Evolutionary conservation across 768 basidiomycete species (phyloP).

Genomic region (Kockovaella imperatae): DNA sequence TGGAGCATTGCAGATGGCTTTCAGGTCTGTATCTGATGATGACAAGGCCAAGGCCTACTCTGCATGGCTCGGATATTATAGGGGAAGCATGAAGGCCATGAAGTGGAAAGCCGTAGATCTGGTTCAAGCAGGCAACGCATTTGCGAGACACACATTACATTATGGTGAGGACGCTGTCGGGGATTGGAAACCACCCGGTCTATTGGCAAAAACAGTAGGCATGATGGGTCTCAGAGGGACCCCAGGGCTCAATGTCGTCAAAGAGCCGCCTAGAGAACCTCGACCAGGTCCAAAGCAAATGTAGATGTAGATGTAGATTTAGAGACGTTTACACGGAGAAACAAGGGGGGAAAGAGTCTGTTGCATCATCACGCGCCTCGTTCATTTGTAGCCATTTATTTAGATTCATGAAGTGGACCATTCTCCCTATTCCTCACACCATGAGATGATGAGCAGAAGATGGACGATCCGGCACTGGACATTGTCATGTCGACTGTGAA

Average conservation of each 20-base stretch:
- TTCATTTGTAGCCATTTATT: too few relatives aligned
- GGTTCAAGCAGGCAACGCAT: conserved; percentile 47
- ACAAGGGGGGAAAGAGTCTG: too few relatives aligned
- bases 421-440: too few relatives aligned
- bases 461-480: too few relatives aligned
- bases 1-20: conserved; percentile 26
- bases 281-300: too few relatives aligned
- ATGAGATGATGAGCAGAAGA: too few relatives aligned
- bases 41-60: conserved; percentile 53
- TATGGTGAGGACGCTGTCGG: conserved; percentile 41
- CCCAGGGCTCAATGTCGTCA: conserved; percentile 33
- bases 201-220: conserved; percentile 50
- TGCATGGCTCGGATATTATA: conserved; percentile 55
- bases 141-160: conserved; percentile 26
- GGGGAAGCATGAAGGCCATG: conserved; percentile 45
- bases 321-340: too few relatives aligned
- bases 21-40: conserved; percentile 45
- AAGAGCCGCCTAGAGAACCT: too few relatives aligned
- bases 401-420: too few relatives aligned
- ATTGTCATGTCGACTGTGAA: too few relatives aligned
- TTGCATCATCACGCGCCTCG: too few relatives aligned
- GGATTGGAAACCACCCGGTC: conserved; percentile 40
- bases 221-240: conserved; percentile 52
- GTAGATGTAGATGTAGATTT: too few relatives aligned
- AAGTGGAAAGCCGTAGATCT: conserved; percentile 47